Evolutionary conservation across 208 protist genomes (phyloP).

Genomic region (Vickermania spadyakhi): DNA sequence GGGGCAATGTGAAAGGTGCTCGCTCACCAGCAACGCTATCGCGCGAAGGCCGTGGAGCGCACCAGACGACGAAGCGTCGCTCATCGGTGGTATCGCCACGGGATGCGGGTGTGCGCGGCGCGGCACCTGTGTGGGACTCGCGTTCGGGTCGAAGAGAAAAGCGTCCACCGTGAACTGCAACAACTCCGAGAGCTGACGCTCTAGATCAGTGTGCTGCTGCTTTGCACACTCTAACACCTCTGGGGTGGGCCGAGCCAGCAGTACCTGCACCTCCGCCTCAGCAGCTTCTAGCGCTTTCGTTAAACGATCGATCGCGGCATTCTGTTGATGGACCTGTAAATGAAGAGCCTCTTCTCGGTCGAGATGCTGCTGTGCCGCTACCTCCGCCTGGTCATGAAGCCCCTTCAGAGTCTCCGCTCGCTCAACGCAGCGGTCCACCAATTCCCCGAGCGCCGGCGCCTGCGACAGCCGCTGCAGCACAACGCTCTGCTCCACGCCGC

Average conservation of each 20-base stretch:
- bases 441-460: background rate
- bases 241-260: background rate
- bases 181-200: background rate
- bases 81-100: background rate
- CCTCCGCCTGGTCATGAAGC: too few relatives aligned
- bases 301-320: background rate
- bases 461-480: too few relatives aligned
- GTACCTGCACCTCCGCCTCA: background rate
- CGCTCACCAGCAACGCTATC: slow-evolving; percentile 14
- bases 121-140: background rate
- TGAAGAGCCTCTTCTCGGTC: too few relatives aligned
- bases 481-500: too few relatives aligned
- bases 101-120: background rate
- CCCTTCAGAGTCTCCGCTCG: too few relatives aligned
- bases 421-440: background rate
- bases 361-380: too few relatives aligned
- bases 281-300: background rate
- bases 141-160: background rate
- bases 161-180: background rate
- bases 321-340: background rate
- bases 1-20: slow-evolving; percentile 9
- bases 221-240: background rate
- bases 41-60: slow-evolving; percentile 25
- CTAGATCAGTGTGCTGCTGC: background rate
- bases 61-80: slow-evolving; percentile 9